Evolutionary conservation across 2,329 filamentous ascomycete genomes (phyloP), one percentile per base, ranked within the genome.

Genomic region (Fusarium marasasianum): DNA sequence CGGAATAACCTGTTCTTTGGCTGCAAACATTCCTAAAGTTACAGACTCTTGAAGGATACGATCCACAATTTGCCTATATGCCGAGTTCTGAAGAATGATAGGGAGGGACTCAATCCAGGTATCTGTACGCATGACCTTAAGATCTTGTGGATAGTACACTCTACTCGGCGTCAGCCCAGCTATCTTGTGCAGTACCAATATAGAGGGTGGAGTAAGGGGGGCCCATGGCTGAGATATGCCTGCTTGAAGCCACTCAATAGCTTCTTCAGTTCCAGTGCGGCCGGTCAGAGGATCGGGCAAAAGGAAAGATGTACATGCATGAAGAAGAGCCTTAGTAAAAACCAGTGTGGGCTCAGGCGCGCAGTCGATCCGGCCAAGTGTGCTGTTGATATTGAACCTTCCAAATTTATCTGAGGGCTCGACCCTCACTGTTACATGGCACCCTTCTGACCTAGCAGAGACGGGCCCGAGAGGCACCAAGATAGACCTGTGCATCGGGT

Each of bases 181-280:
- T 35, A 79, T 75, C 3, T 14, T 54, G 26, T 35, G 37, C 29
- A 78, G 40, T 13, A 73, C 40, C 3, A 3, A 11, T 29, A 75
- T 33, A 10, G 73, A 56, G 31, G 55, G 55, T 1, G 48, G 31
- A 5, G 51, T 56, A 1, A 87, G 58, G 3, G 83, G 80, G 0
- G 67, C 75, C 86, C 87, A 89, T 2, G 87, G 87, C 44, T 88
- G 86, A 40, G 85, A 87, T 18, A 81, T 80, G 0, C 86, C 88
- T 0, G 89, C 88, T 22, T 80, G 77, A 1, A 92, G 80, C 56
- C 83, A 85, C 4, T 83, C 78, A 0, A 91, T 68, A 0, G 89
- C 86, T 76, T 92, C 90, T 75, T 93, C 91, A 0, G 85, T 86
- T 1, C 91, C 91, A 2, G 89, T 92, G 1, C 86, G 83, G 0